A percentile compares a stretch with the other conserved stretches of the same genome.
phyloP scores from a whole-genome alignment of 2,329 filamentous ascomycete genomes.

The Colletotrichum sp. region DNA sequence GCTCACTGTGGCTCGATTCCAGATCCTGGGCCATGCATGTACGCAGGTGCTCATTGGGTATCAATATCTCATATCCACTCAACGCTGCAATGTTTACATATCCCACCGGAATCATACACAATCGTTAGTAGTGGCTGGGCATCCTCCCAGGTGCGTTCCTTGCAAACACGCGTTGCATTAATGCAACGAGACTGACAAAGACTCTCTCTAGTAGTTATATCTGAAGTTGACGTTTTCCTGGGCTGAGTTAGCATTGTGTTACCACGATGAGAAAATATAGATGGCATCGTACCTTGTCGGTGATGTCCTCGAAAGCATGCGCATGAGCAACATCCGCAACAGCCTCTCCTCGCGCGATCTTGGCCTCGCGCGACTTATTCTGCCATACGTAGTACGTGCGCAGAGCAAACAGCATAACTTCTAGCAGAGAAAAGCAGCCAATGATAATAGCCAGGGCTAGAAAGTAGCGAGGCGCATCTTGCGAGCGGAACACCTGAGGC shows the following conservation, averaged over 20 bases:
- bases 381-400: conserved; percentile 13
- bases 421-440: conserved; percentile 2
- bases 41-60: not conserved
- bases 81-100: not conserved
- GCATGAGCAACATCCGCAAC: not conserved
- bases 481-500: conserved; percentile 40
- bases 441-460: not conserved
- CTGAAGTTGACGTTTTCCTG: conserved; percentile 14
- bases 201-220: not conserved
- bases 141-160: not conserved
- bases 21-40: not conserved
- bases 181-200: not conserved
- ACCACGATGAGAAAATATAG: conserved; percentile 44
- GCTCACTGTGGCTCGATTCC: not conserved
- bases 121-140: not conserved
- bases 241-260: not conserved
- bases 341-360: not conserved
- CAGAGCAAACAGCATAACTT: not conserved
- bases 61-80: not conserved
- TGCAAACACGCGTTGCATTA: not conserved
- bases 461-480: conserved; percentile 38
- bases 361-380: conserved; percentile 4
- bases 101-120: not conserved
- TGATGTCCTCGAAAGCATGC: conserved; percentile 68
- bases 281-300: conserved; percentile 65